phyloP scores from a whole-genome alignment of 2,329 filamentous ascomycete genomes.

The Penicillium sp. region DNA sequence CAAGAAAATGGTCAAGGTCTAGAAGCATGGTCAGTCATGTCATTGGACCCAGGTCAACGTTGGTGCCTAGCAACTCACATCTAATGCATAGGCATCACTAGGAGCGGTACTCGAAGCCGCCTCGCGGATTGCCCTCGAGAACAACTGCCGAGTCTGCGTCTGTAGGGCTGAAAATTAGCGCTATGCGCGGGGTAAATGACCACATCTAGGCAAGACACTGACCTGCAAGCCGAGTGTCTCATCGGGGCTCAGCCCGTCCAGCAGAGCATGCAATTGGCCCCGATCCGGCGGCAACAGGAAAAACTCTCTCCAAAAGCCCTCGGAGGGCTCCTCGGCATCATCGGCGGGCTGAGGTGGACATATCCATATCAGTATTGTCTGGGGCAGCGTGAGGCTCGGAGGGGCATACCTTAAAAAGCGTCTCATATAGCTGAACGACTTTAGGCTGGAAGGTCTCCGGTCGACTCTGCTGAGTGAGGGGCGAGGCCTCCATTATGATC shows the following conservation, averaged over 20 bases:
- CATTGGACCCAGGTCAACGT: background rate
- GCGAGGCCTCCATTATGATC: slow-evolving; percentile 78
- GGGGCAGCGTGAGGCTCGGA: slow-evolving; percentile 7
- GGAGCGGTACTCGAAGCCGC: slow-evolving; percentile 65
- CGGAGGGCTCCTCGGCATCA: slow-evolving; percentile 72
- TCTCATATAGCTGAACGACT: slow-evolving; percentile 86
- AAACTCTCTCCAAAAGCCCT: slow-evolving; percentile 96
- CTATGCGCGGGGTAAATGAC: background rate
- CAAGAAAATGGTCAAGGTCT: slow-evolving; percentile 91
- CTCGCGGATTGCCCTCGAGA: slow-evolving; percentile 71
- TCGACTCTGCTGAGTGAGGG: slow-evolving; percentile 87
- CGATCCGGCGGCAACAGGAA: slow-evolving; percentile 86
- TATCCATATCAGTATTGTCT: slow-evolving; percentile 22
- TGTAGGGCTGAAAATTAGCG: slow-evolving; percentile 34
- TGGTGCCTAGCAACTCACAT: slow-evolving; percentile 61
- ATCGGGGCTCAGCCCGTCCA: slow-evolving; percentile 72
- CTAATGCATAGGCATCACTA: slow-evolving; percentile 77
- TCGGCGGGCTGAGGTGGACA: slow-evolving; percentile 61
- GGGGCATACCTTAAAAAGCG: slow-evolving; percentile 67
- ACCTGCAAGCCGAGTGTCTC: slow-evolving; percentile 77
- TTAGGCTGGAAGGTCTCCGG: slow-evolving; percentile 93
- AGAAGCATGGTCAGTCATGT: slow-evolving; percentile 45
- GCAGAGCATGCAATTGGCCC: slow-evolving; percentile 66
- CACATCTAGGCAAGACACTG: slow-evolving; percentile 19
- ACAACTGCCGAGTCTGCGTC: slow-evolving; percentile 75